Base-by-base conservation (phyloP, 2,329 filamentous ascomycete genomes). In the Aschersonia sp. region DNA sequence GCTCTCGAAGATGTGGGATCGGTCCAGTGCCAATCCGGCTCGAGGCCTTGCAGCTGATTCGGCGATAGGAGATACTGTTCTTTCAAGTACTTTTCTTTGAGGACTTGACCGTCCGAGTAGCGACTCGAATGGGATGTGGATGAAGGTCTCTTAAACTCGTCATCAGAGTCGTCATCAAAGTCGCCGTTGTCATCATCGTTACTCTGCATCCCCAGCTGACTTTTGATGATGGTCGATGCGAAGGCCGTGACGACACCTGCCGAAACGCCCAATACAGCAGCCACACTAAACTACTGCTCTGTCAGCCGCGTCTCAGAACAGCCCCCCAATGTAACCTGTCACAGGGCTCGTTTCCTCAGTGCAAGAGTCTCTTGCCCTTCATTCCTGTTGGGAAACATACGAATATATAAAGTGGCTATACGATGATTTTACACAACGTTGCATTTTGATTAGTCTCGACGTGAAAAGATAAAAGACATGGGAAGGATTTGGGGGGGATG, bases 201-300 rank as follows among this genome's bases (percentile, higher is more conserved):
- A 22, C 22, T 22, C 22, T 22, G 60, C 53, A 75, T 63, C 47
- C 67, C 66, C 49, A 80, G 66, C 2, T 71, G 54, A 1, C 75
- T 68, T 5, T 74, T 70, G 46, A 84, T 60, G 49, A 74, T 57
- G 48, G 66, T 68, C 49, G 79, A 81, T 14, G 71, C 68, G 47
- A 77, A 63, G 56, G 77, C 73, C 42, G 88, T 62, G 14, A 75
- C 53, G 45, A 79, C 61, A 46, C 84, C 85, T 31, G 79, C 67
- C 9, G 77, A 45, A 46, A 81, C 64, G n/a, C 86, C 86, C 46
- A 87, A 70, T 14, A 84, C 62, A 32, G 76, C 72, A 6, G 84
- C 86, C 30, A 79, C 73, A 45, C 79, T 79, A 44, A 88, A 69
- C 68, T 71, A 35, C 30, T 22, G 22, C 22, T 22, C 22, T 22